Evolutionary conservation across 441 rosid species (phyloP).

Genomic region (Lepidium campestre): DNA sequence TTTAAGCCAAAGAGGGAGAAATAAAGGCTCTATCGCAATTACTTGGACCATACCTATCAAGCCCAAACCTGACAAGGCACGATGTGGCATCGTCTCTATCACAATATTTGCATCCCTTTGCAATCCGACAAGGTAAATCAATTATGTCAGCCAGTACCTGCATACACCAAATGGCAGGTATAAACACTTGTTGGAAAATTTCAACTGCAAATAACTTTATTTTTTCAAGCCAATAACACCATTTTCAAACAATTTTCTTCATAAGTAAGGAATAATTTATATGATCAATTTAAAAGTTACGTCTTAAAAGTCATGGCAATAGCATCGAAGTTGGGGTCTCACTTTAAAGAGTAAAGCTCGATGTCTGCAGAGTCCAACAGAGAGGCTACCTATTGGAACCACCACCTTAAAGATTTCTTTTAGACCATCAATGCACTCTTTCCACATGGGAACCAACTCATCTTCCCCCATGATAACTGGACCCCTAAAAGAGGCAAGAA

Average conservation of each 20-base stretch:
- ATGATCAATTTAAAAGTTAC: not conserved
- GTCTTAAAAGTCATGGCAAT: not conserved
- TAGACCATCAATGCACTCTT: conserved; percentile 65
- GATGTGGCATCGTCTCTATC: conserved; percentile 83
- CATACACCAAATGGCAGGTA: conserved; percentile 21
- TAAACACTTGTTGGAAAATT: not conserved
- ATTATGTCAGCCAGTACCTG: conserved; percentile 90
- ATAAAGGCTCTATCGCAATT: not conserved
- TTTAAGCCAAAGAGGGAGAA: not conserved
- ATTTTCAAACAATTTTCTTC: not conserved
- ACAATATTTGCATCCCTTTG: conserved; percentile 94
- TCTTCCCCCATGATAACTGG: conserved; percentile 58
- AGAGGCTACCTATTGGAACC: conserved; percentile 87
- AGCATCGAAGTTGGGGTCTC: conserved; percentile 29
- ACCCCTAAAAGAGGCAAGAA: conserved; percentile 51
- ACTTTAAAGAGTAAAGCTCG: conserved; percentile 95
- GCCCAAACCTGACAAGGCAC: conserved; percentile 91
- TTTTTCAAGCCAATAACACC: conserved; percentile 2
- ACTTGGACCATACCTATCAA: conserved; percentile 61
- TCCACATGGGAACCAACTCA: conserved; percentile 64
- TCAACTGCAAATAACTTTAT: not conserved
- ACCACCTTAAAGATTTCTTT: conserved; percentile 80
- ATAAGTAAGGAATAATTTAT: not conserved
- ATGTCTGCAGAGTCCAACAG: conserved; percentile 93
- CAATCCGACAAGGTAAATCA: conserved; percentile 96